Conservation (phyloP, 2,329 filamentous ascomycete species). For the Alternaria sp. region DNA sequence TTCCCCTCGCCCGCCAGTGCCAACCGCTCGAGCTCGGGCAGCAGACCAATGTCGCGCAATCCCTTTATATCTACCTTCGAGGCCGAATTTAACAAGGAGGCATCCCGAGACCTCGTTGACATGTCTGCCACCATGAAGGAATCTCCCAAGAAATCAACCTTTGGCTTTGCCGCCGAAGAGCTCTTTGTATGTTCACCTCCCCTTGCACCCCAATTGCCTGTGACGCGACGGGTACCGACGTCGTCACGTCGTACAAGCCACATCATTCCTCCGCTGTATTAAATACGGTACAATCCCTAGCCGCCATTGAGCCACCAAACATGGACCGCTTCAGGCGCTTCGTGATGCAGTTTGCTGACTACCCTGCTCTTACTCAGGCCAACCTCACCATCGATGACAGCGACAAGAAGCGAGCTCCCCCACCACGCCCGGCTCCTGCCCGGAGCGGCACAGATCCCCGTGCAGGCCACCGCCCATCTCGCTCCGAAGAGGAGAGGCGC, state of each 20-base stretch:
- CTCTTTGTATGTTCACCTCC: slow-evolving; percentile 73
- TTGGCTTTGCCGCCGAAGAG: slow-evolving; percentile 68
- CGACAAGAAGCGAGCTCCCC: slow-evolving; percentile 51
- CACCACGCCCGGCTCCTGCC: slow-evolving; percentile 51
- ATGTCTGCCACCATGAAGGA: slow-evolving; percentile 49
- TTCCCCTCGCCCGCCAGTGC: slow-evolving; percentile 54
- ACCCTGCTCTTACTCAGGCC: slow-evolving; percentile 62
- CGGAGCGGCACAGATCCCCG: slow-evolving; percentile 58
- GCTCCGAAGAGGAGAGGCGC: slow-evolving; percentile 66
- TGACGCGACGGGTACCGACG: slow-evolving; percentile 22
- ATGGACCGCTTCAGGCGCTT: slow-evolving; percentile 56
- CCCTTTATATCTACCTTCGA: slow-evolving; percentile 74
- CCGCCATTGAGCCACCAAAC: slow-evolving; percentile 10
- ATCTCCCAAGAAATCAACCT: slow-evolving; percentile 58
- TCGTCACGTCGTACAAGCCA: slow-evolving; percentile 30
- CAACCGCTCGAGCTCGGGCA: slow-evolving; percentile 59
- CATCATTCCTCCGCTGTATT: slow-evolving; percentile 13
- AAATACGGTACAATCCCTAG: background rate
- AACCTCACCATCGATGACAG: slow-evolving; percentile 73
- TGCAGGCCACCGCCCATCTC: slow-evolving; percentile 67
- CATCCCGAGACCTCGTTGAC: slow-evolving; percentile 45
- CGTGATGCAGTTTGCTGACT: slow-evolving; percentile 54
- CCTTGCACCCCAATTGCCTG: slow-evolving; percentile 14
- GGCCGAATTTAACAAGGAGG: slow-evolving; percentile 52
- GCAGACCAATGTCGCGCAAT: slow-evolving; percentile 75